Conservation (phyloP, 441 rosid species). For the Geranium incanum region DNA sequence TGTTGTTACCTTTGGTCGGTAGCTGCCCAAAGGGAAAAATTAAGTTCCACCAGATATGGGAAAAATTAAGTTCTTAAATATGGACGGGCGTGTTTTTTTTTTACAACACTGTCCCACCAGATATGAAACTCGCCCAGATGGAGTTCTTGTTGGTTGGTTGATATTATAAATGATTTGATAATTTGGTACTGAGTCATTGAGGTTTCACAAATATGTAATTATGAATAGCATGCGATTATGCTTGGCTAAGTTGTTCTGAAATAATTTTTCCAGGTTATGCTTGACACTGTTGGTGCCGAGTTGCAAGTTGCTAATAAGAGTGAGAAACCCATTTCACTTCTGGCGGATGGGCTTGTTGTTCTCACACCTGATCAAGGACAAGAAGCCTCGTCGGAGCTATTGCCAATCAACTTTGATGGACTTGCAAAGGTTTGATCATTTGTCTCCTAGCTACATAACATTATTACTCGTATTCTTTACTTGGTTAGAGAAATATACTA, state of each 20-base stretch:
- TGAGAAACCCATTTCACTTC: conserved; percentile 63
- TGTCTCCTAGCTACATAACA: background rate
- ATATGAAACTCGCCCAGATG: background rate
- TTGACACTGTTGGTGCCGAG: conserved; percentile 88
- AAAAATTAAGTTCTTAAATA: background rate
- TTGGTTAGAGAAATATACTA: background rate
- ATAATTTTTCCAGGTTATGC: conserved; percentile 59
- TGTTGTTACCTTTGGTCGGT: background rate
- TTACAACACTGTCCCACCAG: background rate
- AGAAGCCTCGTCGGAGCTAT: conserved; percentile 70
- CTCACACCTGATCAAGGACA: conserved; percentile 69
- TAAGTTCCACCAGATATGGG: background rate
- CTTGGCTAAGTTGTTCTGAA: background rate
- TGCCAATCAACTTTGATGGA: conserved; percentile 87
- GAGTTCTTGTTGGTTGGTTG: background rate
- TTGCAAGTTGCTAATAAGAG: conserved; percentile 74
- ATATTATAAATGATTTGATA: background rate
- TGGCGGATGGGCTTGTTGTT: conserved; percentile 58
- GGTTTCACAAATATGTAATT: background rate
- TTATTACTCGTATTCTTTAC: background rate
- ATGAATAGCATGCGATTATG: background rate
- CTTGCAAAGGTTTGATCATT: conserved; percentile 39
- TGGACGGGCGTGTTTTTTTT: background rate
- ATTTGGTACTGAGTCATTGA: background rate
- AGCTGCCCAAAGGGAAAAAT: background rate